Conservation (phyloP, 257 asterid genomes). For the Capsicum pubescens region DNA sequence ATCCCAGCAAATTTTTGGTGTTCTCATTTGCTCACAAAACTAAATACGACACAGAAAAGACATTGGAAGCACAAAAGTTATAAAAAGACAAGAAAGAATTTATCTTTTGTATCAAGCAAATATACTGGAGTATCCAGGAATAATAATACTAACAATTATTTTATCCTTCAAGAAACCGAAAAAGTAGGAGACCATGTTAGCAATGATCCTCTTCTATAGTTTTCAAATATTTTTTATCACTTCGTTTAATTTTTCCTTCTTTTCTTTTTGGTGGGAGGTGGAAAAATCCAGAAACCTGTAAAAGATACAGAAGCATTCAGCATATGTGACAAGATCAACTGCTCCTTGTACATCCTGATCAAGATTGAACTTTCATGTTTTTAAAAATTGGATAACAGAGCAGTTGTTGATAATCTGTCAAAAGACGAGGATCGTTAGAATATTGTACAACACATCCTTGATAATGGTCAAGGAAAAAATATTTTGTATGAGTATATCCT, state of each 20-base stretch:
- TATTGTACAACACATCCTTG: slow-evolving; percentile 8
- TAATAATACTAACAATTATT: not conserved
- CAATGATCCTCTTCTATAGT: not conserved
- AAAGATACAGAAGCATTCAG: slow-evolving; percentile 10
- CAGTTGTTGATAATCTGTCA: not conserved
- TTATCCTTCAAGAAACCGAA: not conserved
- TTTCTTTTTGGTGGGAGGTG: not conserved
- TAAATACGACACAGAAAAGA: not conserved
- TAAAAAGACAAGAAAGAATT: not conserved
- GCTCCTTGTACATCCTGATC: slow-evolving; percentile 15
- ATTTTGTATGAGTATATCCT: not conserved
- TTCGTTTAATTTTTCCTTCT: not conserved
- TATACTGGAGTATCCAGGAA: slow-evolving; percentile 1
- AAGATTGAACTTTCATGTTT: not conserved
- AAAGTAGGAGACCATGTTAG: slow-evolving; percentile 2
- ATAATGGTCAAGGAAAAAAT: not conserved
- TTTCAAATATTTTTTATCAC: not conserved
- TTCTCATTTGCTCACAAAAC: slow-evolving; percentile 15
- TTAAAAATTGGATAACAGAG: not conserved
- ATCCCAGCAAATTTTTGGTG: not conserved
- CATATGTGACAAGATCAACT: slow-evolving; percentile 11
- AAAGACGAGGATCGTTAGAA: not conserved
- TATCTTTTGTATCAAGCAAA: not conserved
- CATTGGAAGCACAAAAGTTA: slow-evolving; percentile 17
- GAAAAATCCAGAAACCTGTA: not conserved